Base-by-base conservation (phyloP, 106 monocot species). In the Phalaenopsis equestris region DNA sequence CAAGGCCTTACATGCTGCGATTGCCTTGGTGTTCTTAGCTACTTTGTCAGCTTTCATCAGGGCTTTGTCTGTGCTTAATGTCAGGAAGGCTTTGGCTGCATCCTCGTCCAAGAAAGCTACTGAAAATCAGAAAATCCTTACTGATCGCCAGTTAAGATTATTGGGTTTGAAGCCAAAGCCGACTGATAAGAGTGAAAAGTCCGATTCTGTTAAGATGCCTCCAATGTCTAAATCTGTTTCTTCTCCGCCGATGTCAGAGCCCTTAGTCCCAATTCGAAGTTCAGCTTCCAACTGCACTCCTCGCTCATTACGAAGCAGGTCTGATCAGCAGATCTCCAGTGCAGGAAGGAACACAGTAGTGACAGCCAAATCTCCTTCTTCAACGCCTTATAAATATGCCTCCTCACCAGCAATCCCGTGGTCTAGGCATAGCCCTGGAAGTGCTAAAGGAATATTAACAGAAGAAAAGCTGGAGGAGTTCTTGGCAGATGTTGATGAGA, bases 381-480 rank as follows among this genome's bases (percentile, higher is more conserved):
- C 83, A 16, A 55, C 86, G 61, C 75, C 75, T 75, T 79, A 81
- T 36, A 77, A 9, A 17, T 70, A 70, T 70, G 70, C 70, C 39
- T 38, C 88, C 45, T 93, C 93, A 18, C 90, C 90, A 16, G 61
- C 80, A 42, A 87, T 90, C 42, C 92, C 92, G 7, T 94, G 94
- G 92, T 93, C 89, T 38, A 92, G 84, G 76, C 85, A 83, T 42
- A 82, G 83, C 73, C 76, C 87, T 23, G 84, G 89, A 3, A 87
- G 88, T 83, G 92, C 92, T 41, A 98, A 91, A 80, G 91, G 93
- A 24, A 98, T 98, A 78, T 79, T 87, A 73, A 88, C 90, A 3
- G 92, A 98, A 87, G 81, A 72, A 58, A 91, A 87, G 90, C 77
- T 98, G 14, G 94, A 98, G 75, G 87, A 98, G 72, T 98, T 91